phyloP scores from a whole-genome alignment of 1,284 basidiomycete species.

The Phylloboletellus chloephorus region DNA sequence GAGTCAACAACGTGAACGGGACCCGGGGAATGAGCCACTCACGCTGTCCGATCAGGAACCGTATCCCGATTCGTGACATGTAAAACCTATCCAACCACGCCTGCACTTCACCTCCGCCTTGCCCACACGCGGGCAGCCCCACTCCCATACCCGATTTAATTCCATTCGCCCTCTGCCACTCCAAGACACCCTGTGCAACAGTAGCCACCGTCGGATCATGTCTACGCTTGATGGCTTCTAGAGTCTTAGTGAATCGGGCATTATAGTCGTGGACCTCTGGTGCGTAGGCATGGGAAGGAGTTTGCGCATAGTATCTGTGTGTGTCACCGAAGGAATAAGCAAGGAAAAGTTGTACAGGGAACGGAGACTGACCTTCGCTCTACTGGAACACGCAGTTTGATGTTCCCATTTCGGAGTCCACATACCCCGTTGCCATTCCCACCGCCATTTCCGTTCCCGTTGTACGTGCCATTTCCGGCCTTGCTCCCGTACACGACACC shows the following conservation, averaged over 20 bases:
- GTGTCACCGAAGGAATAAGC: slow-evolving; percentile 7
- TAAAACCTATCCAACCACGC: slow-evolving; percentile 97
- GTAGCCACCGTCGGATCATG: slow-evolving; percentile 98
- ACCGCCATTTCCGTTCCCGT: slow-evolving; percentile 23
- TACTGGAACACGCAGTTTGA: slow-evolving; percentile 68
- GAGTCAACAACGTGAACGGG: slow-evolving; percentile 2
- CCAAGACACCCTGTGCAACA: slow-evolving; percentile 83
- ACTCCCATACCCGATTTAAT: slow-evolving; percentile 22
- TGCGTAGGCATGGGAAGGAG: slow-evolving; percentile 72
- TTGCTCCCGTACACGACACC: slow-evolving; percentile 11
- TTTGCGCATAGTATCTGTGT: slow-evolving; percentile 78
- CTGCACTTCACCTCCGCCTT: slow-evolving; percentile 84
- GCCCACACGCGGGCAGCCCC: slow-evolving; percentile 42
- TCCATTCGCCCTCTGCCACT: slow-evolving; percentile 55
- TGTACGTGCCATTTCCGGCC: slow-evolving; percentile 15
- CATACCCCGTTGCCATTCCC: slow-evolving; percentile 31
- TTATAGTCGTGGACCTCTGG: slow-evolving; percentile 95
- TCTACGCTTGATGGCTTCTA: slow-evolving; percentile 87
- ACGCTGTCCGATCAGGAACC: slow-evolving; percentile 92
- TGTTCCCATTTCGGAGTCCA: slow-evolving; percentile 34
- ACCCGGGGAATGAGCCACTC: slow-evolving; percentile 26
- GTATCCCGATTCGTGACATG: slow-evolving; percentile 93
- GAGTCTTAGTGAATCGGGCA: slow-evolving; percentile 77
- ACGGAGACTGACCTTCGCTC: slow-evolving; percentile 51
- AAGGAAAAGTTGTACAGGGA: slow-evolving; percentile 7